phyloP scores from a whole-genome alignment of 768 basidiomycete genomes.

The Lenzites betulinus region DNA sequence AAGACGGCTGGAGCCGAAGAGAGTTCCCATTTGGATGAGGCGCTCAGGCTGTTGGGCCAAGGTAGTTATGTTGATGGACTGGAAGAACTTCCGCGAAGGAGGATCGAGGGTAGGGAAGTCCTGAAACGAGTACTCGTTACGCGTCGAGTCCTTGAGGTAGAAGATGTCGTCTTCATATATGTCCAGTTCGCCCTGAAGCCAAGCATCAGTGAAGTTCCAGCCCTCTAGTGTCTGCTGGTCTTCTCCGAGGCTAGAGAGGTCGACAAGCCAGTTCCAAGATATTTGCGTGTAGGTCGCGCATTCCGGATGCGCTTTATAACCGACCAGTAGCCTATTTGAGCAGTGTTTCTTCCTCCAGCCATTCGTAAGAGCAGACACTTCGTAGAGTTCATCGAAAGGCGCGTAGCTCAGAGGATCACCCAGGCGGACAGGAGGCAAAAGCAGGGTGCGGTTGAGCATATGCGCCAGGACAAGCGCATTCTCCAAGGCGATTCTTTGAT shows the following conservation, averaged over 20 bases:
- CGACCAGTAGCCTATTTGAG: conserved; percentile 36
- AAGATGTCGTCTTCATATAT: conserved; percentile 43
- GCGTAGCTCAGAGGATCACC: conserved; percentile 52
- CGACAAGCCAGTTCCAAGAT: conserved; percentile 71
- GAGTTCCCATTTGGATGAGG: conserved; percentile 69
- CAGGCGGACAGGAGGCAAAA: conserved; percentile 75
- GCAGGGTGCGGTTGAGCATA: conserved; percentile 73
- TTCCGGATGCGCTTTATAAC: too few species aligned
- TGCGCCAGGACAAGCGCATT: conserved; percentile 76
- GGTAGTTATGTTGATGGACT: conserved; percentile 44
- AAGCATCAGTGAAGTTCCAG: conserved; percentile 51
- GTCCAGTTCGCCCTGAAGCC: conserved; percentile 46
- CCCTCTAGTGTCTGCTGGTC: conserved; percentile 49
- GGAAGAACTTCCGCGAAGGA: conserved; percentile 42
- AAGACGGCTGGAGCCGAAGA: conserved; percentile 77
- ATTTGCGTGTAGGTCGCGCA: conserved; percentile 67
- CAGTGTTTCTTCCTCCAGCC: conserved; percentile 60
- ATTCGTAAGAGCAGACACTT: conserved; percentile 35
- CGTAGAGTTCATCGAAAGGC: conserved; percentile 25
- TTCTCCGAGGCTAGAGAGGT: conserved; percentile 44
- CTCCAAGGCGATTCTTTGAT: conserved; percentile 84
- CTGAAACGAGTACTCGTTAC: conserved; percentile 71
- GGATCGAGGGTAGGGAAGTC: conserved; percentile 27
- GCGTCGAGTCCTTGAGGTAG: conserved; percentile 51
- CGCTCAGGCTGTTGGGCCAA: conserved; percentile 45